Base-by-base conservation (phyloP, 2,329 filamentous ascomycete species). In the Neonectria magnoliae region DNA sequence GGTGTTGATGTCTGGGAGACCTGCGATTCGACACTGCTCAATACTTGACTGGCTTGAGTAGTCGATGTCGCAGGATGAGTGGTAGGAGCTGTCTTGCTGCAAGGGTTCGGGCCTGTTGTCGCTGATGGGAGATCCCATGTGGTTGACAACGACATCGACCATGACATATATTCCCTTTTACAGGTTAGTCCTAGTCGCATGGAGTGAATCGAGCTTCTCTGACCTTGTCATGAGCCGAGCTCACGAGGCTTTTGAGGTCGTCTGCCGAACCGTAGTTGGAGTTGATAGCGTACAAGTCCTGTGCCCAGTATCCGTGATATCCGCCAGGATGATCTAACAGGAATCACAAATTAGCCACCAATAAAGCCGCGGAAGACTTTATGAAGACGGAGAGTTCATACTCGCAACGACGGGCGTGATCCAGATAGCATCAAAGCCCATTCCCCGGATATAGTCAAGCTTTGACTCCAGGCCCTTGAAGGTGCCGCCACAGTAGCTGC, bases 401-500 rank as follows among this genome's bases (percentile, higher is more conserved):
- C 80, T 82, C 2, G 77, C 71, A 1, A 86, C 82, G n/a, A 89
- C 80, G 0, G 87, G 87, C 2, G 85, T 87, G 65, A 89, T 87
- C 84, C 85, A 85, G 54, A 88, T 78, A 44, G 86, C 86, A 60
- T 84, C 84, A 66, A 88, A 88, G 25, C 86, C 87, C 83, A 89
- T 86, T 53, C 82, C 82, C 71, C 87, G 81, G 73, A 90, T 90
- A 73, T 90, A 90, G 75, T 90, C 88, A 44, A 90, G 82, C 66
- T 87, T 82, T 64, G 85, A 82, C 68, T 84, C 81, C 31, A 91
- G 81, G 7, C 89, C 89, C 57, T 80, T 76, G 72, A 85, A 91
- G 1, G 85, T 87, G 16, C 89, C 89, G 44, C 87, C 87, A 68
- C 89, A 91, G 76, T 89, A 90, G 27, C 75, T 73, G 29, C 76